Base-by-base conservation (phyloP, 2,329 filamentous ascomycete genomes). In the Sordariomycetes sp. region DNA sequence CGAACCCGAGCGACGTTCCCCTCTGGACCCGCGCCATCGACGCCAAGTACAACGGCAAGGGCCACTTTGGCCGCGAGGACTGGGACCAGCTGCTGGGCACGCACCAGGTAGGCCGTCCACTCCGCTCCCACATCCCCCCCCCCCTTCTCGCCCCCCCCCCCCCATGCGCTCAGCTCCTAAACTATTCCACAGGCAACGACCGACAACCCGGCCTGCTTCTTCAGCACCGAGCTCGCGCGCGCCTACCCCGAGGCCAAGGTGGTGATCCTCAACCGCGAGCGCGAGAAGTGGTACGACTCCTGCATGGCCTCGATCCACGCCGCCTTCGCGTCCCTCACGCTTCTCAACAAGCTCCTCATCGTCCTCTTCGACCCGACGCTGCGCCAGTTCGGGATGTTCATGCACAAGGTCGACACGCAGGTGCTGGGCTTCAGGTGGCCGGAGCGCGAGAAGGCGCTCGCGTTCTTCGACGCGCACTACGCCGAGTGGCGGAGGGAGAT, bases 201-300 rank as follows among this genome's bases (percentile, higher is more conserved):
- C 59, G 80, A 80, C 53, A 67, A 82, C 18, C 83, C 86, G 1
- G 71, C 82, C 0, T 73, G 80, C 43, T 86, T 84, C 64, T 71
- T 74, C 63, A 69, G 68, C 54, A 59, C 65, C 57, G 71, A 74
- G 55, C 65, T 74, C 12, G 70, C 72, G 34, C 66, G 64, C 34
- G 50, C 62, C 10, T 69, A 69, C 54, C 69, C 69, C 5, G 70
- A 72, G 14, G 72, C 72, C 55, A 73, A 73, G 60, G 66, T 73
- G 51, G 60, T 74, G 59, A 69, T 74, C 54, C 64, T 74, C 51
- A 72, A 69, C 63, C 70, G 72, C 55, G 72, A 74, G 54, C 65
- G 69, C n/a, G 71, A 73, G 37, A 60, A 61, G 35, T 74, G 72
- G 72, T 73, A 73, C 63, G 58, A 64, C 14, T 67, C 70, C 48